Conservation (phyloP, 2,329 filamentous ascomycete genomes). For the Diplocarpon mali region DNA sequence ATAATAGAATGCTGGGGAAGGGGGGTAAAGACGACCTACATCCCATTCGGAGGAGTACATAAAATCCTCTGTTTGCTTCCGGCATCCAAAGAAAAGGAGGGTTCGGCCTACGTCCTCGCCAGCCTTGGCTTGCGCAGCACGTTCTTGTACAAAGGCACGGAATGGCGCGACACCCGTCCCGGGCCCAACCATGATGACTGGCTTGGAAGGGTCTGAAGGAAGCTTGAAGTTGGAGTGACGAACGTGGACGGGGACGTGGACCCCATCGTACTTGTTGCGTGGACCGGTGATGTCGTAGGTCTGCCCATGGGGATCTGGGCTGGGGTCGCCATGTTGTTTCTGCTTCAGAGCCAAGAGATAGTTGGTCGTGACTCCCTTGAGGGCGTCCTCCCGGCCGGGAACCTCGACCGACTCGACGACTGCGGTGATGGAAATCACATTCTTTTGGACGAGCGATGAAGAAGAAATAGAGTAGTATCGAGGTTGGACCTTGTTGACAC, state of each 20-base stretch:
- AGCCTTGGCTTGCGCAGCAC: constrained; percentile 68
- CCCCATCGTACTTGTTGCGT: constrained; percentile 92
- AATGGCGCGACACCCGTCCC: constrained; percentile 96
- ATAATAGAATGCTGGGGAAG: neutral
- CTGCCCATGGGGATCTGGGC: constrained; percentile 71
- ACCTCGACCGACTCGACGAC: constrained; percentile 79
- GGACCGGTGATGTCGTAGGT: constrained; percentile 83
- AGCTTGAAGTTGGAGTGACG: constrained; percentile 99
- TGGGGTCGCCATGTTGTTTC: constrained; percentile 83
- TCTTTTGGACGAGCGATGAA: constrained; percentile 84
- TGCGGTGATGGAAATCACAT: constrained; percentile 90
- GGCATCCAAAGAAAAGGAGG: constrained; percentile 89
- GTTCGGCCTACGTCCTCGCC: constrained; percentile 80
- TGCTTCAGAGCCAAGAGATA: constrained; percentile 91
- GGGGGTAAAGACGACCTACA: constrained; percentile 44
- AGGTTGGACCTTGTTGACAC: constrained; percentile 86
- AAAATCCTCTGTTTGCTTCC: constrained; percentile 81
- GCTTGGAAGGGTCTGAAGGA: constrained; percentile 86
- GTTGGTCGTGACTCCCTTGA: constrained; percentile 95
- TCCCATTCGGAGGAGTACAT: constrained; percentile 87
- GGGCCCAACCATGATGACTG: constrained; percentile 90
- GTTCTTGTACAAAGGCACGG: constrained; percentile 89
- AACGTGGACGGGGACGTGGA: constrained; percentile 89
- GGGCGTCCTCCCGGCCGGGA: constrained; percentile 62
- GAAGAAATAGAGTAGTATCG: constrained; percentile 99